Evolutionary conservation across 257 asterid genomes (phyloP), one percentile per base, ranked within the genome.

Genomic region (Schizonepeta tenuifolia): DNA sequence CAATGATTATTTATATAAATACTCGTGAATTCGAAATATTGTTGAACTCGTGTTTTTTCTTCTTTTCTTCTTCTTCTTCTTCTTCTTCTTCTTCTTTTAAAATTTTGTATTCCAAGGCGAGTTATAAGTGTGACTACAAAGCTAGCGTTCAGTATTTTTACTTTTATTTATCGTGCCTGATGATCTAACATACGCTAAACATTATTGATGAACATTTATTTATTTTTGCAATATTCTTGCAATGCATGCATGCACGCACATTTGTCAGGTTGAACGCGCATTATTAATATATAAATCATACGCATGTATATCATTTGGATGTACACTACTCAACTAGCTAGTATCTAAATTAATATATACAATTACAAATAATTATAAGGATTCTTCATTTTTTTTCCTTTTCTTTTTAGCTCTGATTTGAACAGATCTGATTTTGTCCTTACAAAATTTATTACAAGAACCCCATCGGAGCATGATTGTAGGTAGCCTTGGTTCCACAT

Each of bases 401-500:
- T 26, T 14, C 35, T 9, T 26, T 51, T 21, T 9, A 38, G 49
- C 26, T 44, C 7, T 36, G 11, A 12, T 43, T 41, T 33, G 21
- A 26, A 51, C 20, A 28, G 70, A 13, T 60, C 6, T 33, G 46
- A 41, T 43, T 6, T 67, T 35, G 71, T 36, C 75, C 26, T 60
- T 17, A 44, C 28, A 22, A 13, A 64, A 56, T 69, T 69, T n/a
- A 69, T 36, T 61, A 28, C 33, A 46, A 14, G 50, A 75, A 36
- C 17, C 57, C 75, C 66, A 60, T 51, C n/a, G 22, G 60, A 24
- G 60, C 71, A 65, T 66, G 70, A 66, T 56, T 56, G 54, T 69
- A 51, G 78, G 70, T 66, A 54, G 57, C 18, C 40, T 58, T 79
- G 76, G 78, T 69, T 59, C 60, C 40, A 26, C 57, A 15, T 10